A percentile compares a stretch with the other conserved stretches of the same genome.
These are phyloP conservation scores for Polysphondylium violaceum DNA, from an alignment of 78 protist species.

Conservation along the genomic window DNA sequence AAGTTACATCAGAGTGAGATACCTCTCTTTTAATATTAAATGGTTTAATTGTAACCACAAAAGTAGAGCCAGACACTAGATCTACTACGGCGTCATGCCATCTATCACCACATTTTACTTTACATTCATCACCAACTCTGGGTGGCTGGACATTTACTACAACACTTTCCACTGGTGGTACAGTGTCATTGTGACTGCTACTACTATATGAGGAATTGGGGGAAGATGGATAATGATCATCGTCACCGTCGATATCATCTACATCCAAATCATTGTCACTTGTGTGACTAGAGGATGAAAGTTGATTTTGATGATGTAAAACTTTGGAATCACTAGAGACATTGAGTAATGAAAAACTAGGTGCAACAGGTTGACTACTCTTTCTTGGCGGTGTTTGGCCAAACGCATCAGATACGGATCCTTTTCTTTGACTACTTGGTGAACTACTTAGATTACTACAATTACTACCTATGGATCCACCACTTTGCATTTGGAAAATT, in stretches of 20 bases:
- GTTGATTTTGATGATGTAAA: neutral
- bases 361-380: conserved; percentile 20
- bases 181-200: neutral
- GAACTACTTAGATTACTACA: neutral
- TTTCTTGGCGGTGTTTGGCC: conserved; percentile 31
- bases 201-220: neutral
- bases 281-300: too few species aligned
- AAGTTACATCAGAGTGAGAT: conserved; percentile 70
- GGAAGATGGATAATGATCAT: neutral
- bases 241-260: neutral
- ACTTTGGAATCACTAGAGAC: neutral
- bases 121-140: conserved; percentile 58
- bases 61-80: conserved; percentile 57
- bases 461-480: neutral
- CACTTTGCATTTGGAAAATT: neutral
- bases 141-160: conserved; percentile 78
- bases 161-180: conserved; percentile 62
- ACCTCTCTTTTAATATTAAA: conserved; percentile 75
- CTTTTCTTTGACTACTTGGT: conserved; percentile 5
- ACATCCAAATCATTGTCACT: neutral
- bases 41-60: conserved; percentile 71
- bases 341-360: conserved; percentile 2
- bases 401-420: neutral
- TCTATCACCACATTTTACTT: conserved; percentile 76
- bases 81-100: conserved; percentile 73